Evolutionary conservation across 345 rosid genomes (phyloP).

Genomic region (Boechera stricta): DNA sequence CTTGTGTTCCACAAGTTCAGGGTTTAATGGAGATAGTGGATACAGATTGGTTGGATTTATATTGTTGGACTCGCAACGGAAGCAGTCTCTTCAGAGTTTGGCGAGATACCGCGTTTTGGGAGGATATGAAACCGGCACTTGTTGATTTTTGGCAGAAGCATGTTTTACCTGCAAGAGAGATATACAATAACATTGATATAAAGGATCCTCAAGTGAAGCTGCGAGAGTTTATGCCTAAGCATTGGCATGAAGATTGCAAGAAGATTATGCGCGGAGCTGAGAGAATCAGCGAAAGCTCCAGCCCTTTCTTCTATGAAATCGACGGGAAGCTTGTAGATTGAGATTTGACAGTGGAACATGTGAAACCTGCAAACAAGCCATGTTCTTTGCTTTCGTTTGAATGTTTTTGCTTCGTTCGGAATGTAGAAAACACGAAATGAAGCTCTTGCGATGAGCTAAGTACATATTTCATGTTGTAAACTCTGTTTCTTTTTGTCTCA

Average conservation of each 20-base stretch:
- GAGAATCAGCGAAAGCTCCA: conserved; percentile 50
- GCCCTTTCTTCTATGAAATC: conserved; percentile 54
- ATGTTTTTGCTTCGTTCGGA: not conserved
- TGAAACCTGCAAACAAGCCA: not conserved
- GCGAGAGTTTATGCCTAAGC: conserved; percentile 53
- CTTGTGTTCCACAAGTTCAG: conserved; percentile 72
- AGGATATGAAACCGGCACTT: conserved; percentile 59
- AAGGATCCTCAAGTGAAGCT: conserved; percentile 56
- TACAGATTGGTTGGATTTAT: conserved; percentile 82
- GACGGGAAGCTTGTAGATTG: conserved; percentile 45
- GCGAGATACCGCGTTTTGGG: conserved; percentile 68
- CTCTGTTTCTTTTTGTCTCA: not conserved
- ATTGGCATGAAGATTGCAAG: conserved; percentile 56
- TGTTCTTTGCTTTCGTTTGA: not conserved
- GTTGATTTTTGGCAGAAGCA: conserved; percentile 83
- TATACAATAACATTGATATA: conserved; percentile 44
- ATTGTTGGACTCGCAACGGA: conserved; percentile 73
- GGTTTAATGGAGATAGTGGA: conserved; percentile 87
- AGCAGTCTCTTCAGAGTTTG: conserved; percentile 64
- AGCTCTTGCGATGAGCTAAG: not conserved
- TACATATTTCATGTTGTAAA: not conserved
- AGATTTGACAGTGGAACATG: not conserved
- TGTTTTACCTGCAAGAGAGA: conserved; percentile 74
- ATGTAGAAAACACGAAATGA: not conserved
- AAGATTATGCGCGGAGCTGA: conserved; percentile 57